Evolutionary conservation across 345 rosid species (phyloP).

Genomic region (Rhodamnia argentea): DNA sequence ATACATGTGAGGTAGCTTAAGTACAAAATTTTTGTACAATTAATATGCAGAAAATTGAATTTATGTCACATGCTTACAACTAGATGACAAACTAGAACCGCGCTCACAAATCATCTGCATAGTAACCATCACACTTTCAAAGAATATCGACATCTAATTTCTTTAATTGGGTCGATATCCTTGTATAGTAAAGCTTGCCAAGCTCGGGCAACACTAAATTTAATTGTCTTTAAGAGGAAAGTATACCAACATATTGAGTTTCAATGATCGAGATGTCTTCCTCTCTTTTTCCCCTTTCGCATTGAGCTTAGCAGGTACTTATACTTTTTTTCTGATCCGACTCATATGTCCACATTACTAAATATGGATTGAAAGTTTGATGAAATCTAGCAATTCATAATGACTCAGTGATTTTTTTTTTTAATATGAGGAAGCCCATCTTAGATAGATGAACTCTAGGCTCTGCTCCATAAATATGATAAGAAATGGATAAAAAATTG

Average conservation of each 20-base stretch:
- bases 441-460: background rate
- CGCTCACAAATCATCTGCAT: background rate
- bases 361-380: background rate
- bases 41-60: background rate
- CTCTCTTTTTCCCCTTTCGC: background rate
- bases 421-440: background rate
- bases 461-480: background rate
- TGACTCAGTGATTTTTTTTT: background rate
- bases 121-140: background rate
- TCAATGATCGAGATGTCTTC: background rate
- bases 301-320: background rate
- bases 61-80: background rate
- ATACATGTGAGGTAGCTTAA: background rate
- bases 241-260: background rate
- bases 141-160: background rate
- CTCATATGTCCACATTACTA: background rate
- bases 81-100: background rate
- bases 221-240: background rate
- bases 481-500: background rate
- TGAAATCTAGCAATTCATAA: background rate
- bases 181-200: background rate
- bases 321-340: background rate
- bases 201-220: background rate
- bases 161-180: background rate
- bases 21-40: background rate